Conservation (phyloP, 768 basidiomycete species). For the Dioszegia crocea region DNA sequence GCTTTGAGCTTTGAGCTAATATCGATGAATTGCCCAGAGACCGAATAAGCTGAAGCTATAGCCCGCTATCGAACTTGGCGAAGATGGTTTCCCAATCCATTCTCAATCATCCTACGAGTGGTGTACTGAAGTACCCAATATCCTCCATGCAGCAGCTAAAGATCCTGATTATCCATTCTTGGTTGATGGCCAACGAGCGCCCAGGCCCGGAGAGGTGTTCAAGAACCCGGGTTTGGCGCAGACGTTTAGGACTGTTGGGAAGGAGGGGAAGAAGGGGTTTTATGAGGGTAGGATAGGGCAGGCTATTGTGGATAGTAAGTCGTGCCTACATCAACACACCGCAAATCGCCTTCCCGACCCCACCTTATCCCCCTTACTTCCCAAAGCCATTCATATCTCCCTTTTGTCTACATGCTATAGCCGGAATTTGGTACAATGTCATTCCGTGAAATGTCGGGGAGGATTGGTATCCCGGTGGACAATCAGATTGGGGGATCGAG, state of each 20-base stretch:
- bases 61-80: slow-evolving; percentile 81
- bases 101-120: slow-evolving; percentile 12
- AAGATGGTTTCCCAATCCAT: slow-evolving; percentile 62
- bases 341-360: too few relatives aligned
- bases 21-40: too few relatives aligned
- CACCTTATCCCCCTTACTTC: too few relatives aligned
- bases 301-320: slow-evolving; percentile 68
- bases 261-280: slow-evolving; percentile 83
- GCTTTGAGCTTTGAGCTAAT: too few relatives aligned
- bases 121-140: slow-evolving; percentile 54
- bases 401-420: too few relatives aligned
- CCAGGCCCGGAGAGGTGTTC: slow-evolving; percentile 74
- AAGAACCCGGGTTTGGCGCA: slow-evolving; percentile 64
- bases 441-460: too few relatives aligned
- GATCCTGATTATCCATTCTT: slow-evolving; percentile 74
- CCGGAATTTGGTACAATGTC: too few relatives aligned
- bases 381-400: too few relatives aligned
- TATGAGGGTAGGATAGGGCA: slow-evolving; percentile 83
- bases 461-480: too few relatives aligned
- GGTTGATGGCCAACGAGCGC: slow-evolving; percentile 69
- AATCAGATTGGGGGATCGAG: too few relatives aligned
- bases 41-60: neutral
- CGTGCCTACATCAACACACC: too few relatives aligned
- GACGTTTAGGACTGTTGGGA: slow-evolving; percentile 71
- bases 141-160: slow-evolving; percentile 68